Evolutionary conservation across 495 filamentous ascomycete genomes (phyloP), one percentile per base, ranked within the genome.

Genomic region (Neurospora intermedia): DNA sequence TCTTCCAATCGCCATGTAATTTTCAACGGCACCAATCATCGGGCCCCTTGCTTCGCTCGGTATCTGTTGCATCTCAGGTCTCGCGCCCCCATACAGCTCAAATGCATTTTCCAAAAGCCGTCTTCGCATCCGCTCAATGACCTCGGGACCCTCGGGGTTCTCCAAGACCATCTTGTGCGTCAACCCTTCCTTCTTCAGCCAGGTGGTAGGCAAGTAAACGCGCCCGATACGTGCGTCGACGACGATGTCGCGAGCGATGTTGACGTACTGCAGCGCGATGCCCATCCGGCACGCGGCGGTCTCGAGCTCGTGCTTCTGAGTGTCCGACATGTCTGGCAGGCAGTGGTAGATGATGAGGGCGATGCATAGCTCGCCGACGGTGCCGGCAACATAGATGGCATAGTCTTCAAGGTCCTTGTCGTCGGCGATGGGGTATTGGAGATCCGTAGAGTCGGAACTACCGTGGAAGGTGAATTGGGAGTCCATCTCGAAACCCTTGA

Each of bases 1-100:
- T 45, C 89, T 78, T 16, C 89, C 91, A 78, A 92, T 93, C 76
- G 91, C 89, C 86, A 93, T 89, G 73, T 93, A 93, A 74, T 88
- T 91, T 80, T 92, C 89, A 0, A 92, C 88, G 4, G 89, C 90
- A 10, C 91, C 89, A 40, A 87, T 82, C 78, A 92, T 85, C 3
- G 90, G 88, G 6, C 85, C 87, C 71, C 87, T 82, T 6, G 86
- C 86, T 70, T 87, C 85, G 0, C 39, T 13, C 6, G 91, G 90
- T 13, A 93, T 77, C 74, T 84, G 73, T 62, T 88, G 82, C 77
- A 93, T 90, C 1, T 85, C 84, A 1, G 54, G 76, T 70, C 84
- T 79, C 6, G 87, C 84, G 23, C 78, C 80, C 6, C 80, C 73
- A 75, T 92, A 90, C 38, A 87, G 77, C 23, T 74, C 74, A 69